Percentiles rank a stretch among this genome's conserved stretches.
Conservation (phyloP, 2,329 filamentous ascomycete species). For the Calcarisporium arbuscula region DNA sequence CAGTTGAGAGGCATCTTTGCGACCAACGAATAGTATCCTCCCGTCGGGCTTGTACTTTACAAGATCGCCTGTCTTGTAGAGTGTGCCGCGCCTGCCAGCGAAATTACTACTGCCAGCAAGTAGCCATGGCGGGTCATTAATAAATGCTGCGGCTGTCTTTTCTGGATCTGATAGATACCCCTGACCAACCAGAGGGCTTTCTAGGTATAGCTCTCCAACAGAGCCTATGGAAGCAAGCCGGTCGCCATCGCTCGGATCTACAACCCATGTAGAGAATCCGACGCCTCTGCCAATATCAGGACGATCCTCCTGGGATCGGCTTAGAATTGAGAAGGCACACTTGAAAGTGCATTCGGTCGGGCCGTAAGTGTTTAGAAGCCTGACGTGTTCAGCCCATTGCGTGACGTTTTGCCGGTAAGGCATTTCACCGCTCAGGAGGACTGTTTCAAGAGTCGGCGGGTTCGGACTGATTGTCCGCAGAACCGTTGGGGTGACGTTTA, state of each 20-base stretch:
- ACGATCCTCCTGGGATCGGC: not conserved
- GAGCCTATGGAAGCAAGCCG: slow-evolving; percentile 8
- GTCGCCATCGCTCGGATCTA: slow-evolving; percentile 4
- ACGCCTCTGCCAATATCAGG: slow-evolving; percentile 3
- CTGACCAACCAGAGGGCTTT: slow-evolving; percentile 11
- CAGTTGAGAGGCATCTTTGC: slow-evolving; percentile 47
- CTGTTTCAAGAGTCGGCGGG: slow-evolving; percentile 2
- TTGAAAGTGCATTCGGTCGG: slow-evolving; percentile 5
- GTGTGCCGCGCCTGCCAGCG: slow-evolving; percentile 6
- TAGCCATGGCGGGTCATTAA: slow-evolving; percentile 27
- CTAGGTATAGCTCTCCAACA: slow-evolving; percentile 10
- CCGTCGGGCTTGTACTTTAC: slow-evolving; percentile 25
- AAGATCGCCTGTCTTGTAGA: slow-evolving; percentile 31
- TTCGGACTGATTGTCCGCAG: not conserved
- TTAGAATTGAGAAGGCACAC: not conserved
- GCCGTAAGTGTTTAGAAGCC: slow-evolving; percentile 6
- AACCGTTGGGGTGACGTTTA: slow-evolving; percentile 4
- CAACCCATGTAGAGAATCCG: slow-evolving; percentile 9
- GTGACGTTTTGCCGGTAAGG: slow-evolving; percentile 3
- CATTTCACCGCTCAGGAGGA: slow-evolving; percentile 3
- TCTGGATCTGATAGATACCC: slow-evolving; percentile 11
- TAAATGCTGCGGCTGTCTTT: slow-evolving; percentile 8
- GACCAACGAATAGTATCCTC: slow-evolving; percentile 32
- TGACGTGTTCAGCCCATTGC: slow-evolving; percentile 2
- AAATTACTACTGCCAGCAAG: slow-evolving; percentile 14